These are phyloP conservation scores for Ambrosia artemisiifolia DNA, from an alignment of 129 eudicot genomes.

Conservation along the genomic window DNA sequence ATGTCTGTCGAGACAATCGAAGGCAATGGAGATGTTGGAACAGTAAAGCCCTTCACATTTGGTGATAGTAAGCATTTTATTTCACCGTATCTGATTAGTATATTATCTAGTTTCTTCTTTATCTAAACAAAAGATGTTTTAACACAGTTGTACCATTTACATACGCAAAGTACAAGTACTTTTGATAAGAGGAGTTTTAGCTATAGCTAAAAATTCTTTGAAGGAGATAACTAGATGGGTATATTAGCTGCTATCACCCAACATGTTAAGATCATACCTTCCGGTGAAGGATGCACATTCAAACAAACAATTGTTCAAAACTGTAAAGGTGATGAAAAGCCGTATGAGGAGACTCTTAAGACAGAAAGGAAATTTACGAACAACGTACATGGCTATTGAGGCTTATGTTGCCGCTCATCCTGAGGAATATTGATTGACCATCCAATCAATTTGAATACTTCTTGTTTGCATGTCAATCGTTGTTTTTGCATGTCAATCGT, in stretches of 20 bases:
- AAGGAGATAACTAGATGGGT: too few species aligned
- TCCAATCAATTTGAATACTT: not conserved
- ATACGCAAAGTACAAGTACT: too few species aligned
- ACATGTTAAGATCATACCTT: constrained; percentile 7
- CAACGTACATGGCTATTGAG: constrained; percentile 1
- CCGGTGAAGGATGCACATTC: constrained; percentile 10
- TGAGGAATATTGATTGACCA: not conserved
- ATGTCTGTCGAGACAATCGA: too few species aligned
- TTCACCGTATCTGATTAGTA: not conserved
- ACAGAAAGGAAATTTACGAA: not conserved
- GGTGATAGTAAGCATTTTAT: constrained; percentile 33
- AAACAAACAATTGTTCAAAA: not conserved
- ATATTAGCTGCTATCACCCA: too few species aligned
- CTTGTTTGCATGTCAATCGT: not conserved
- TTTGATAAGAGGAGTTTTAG: too few species aligned
- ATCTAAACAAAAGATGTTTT: not conserved
- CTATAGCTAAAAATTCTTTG: too few species aligned
- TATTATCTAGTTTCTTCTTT: not conserved
- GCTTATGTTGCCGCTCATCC: constrained; percentile 12
- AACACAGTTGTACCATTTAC: constrained; percentile 1
- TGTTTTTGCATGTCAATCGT: too few species aligned
- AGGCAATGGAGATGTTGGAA: too few species aligned
- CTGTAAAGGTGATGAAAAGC: constrained; percentile 10
- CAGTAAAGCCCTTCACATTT: constrained; percentile 32
- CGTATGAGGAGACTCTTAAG: not conserved